Percentiles rank a stretch among this genome's conserved stretches.
These are phyloP conservation scores for Hansenula sp. DNA, from an alignment of 1,139 yeast species.

Conservation along the genomic window DNA sequence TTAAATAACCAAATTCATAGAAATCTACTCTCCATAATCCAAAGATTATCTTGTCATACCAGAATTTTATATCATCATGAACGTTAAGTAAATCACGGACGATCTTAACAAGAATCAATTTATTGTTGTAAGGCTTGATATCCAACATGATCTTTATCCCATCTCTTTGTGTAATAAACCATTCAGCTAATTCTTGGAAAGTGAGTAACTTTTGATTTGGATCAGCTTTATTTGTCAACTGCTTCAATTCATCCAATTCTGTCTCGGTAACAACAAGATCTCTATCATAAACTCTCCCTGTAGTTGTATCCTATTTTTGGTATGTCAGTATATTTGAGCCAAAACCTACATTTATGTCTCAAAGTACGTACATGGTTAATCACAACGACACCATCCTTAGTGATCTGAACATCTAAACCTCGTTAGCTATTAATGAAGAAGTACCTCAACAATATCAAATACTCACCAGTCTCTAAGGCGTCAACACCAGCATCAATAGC, in stretches of 20 bases:
- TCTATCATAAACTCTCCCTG: constrained; percentile 32
- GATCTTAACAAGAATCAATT: constrained; percentile 49
- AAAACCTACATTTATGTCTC: too few relatives aligned
- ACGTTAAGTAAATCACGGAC: constrained; percentile 44
- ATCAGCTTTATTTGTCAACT: constrained; percentile 48
- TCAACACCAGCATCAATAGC: constrained; percentile 69
- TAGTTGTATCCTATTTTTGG: constrained; percentile 24
- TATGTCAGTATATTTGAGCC: too few relatives aligned
- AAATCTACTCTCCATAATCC: constrained; percentile 81
- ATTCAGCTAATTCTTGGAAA: constrained; percentile 51
- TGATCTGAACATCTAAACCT: constrained; percentile 63
- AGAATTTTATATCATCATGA: constrained; percentile 49
- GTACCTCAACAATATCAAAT: not conserved
- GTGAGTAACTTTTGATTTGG: constrained; percentile 58
- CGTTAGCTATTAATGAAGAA: not conserved
- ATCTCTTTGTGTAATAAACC: constrained; percentile 44
- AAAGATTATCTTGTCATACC: constrained; percentile 66
- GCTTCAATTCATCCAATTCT: constrained; percentile 37
- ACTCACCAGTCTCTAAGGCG: constrained; percentile 57
- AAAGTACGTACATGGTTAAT: constrained; percentile 49
- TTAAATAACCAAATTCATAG: constrained; percentile 44
- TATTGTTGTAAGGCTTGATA: constrained; percentile 68
- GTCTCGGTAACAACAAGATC: constrained; percentile 33
- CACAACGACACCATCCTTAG: constrained; percentile 68
- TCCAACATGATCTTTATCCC: constrained; percentile 59